Percentiles rank a stretch among this genome's conserved stretches.
These are phyloP conservation scores for Persicaria maculosa DNA, from an alignment of 148 eudicot species.

Conservation along the genomic window DNA sequence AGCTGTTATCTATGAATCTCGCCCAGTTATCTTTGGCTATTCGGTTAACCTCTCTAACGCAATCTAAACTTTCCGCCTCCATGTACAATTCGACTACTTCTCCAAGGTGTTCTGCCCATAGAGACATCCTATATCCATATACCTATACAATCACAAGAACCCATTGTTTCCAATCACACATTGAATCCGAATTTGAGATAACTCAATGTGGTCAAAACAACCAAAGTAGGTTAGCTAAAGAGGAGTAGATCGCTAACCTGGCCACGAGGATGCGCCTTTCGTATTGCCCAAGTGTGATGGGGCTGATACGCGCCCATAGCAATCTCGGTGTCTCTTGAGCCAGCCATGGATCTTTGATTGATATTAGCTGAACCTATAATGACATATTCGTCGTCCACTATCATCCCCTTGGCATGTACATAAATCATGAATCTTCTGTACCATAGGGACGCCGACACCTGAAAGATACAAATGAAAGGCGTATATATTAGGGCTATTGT, in stretches of 20 bases:
- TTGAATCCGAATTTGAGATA: too few relatives aligned
- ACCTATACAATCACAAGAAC: constrained; percentile 22
- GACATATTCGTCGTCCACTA: constrained; percentile 63
- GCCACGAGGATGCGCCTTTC: constrained; percentile 45
- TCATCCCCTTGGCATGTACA: constrained; percentile 71
- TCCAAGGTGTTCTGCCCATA: constrained; percentile 70
- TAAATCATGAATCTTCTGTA: constrained; percentile 55
- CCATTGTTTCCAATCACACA: too few relatives aligned
- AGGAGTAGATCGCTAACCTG: constrained; percentile 23
- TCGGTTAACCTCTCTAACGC: constrained; percentile 32
- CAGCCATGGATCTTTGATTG: constrained; percentile 64
- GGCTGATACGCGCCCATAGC: constrained; percentile 71
- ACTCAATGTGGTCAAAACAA: too few relatives aligned
- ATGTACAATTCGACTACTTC: constrained; percentile 28
- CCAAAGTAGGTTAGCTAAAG: too few relatives aligned
- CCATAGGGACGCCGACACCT: constrained; percentile 39
- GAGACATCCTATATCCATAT: constrained; percentile 62
- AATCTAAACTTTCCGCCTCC: constrained; percentile 35
- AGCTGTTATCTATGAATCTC: constrained; percentile 28
- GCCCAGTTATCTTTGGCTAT: constrained; percentile 52
- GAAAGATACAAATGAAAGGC: neutral
- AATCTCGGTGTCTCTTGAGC: constrained; percentile 62
- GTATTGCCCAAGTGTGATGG: constrained; percentile 42
- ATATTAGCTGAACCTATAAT: constrained; percentile 62
- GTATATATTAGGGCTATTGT: neutral